A percentile compares a stretch with the other conserved stretches of the same genome.
Conservation (phyloP, 768 basidiomycete species). For the Paxillus ammoniavirescens region DNA sequence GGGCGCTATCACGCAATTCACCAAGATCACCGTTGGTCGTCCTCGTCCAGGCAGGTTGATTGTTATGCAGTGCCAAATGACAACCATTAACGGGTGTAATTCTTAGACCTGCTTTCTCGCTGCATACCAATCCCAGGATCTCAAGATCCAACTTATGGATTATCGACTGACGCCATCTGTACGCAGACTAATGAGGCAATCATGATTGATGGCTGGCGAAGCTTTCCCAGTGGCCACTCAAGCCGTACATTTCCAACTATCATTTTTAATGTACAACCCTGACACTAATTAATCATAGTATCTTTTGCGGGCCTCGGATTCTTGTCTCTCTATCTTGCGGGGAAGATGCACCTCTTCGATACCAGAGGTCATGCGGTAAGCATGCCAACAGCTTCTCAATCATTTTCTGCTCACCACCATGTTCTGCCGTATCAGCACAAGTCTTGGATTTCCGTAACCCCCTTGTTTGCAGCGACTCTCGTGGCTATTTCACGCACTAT, state of each 20-base stretch:
- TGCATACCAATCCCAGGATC: conserved; percentile 70
- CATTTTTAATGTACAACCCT: background rate
- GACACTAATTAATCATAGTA: conserved; percentile 43
- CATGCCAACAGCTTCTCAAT: background rate
- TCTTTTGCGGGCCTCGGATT: conserved; percentile 94
- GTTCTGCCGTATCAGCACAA: conserved; percentile 47
- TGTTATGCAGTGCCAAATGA: background rate
- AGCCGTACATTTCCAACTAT: conserved; percentile 53
- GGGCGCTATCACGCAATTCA: conserved; percentile 79
- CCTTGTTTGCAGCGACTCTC: conserved; percentile 73
- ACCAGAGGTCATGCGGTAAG: conserved; percentile 67
- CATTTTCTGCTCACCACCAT: background rate
- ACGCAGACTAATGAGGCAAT: conserved; percentile 60
- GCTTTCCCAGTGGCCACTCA: conserved; percentile 91
- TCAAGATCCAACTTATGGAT: conserved; percentile 65
- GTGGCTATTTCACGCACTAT: conserved; percentile 87
- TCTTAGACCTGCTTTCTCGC: conserved; percentile 30
- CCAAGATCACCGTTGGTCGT: conserved; percentile 85
- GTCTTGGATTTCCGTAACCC: conserved; percentile 80
- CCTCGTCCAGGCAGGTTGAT: conserved; percentile 70
- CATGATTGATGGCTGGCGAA: conserved; percentile 83
- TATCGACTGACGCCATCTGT: conserved; percentile 78
- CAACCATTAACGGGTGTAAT: background rate
- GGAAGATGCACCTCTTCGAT: conserved; percentile 91
- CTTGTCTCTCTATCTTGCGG: conserved; percentile 83